These are phyloP conservation scores for Calonectria pauciramosa DNA, from an alignment of 2,329 filamentous ascomycete species.

Conservation along the genomic window DNA sequence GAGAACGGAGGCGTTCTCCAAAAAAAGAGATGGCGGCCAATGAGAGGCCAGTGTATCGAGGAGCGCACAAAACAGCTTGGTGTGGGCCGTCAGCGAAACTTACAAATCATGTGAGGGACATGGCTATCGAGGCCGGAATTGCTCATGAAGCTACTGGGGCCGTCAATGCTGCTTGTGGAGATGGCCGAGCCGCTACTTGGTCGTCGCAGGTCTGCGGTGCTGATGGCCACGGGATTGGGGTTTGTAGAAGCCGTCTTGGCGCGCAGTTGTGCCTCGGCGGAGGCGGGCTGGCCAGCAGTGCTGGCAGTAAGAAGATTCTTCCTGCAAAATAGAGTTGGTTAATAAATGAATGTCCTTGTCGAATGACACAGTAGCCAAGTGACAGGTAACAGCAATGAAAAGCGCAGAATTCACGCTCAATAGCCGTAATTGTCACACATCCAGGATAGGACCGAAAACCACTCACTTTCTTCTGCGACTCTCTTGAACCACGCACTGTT, in stretches of 20 bases:
- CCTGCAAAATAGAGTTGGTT: conserved; percentile 49
- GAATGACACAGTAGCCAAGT: conserved; percentile 34
- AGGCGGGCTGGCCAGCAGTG: conserved; percentile 50
- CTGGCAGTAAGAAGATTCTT: conserved; percentile 59
- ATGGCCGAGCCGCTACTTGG: conserved; percentile 53
- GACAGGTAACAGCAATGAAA: conserved; percentile 26
- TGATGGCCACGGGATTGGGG: conserved; percentile 42
- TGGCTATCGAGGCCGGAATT: conserved; percentile 56
- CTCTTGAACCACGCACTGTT: conserved; percentile 77
- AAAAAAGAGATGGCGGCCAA: conserved; percentile 38
- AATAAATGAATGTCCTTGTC: conserved; percentile 33
- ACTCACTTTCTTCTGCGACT: conserved; percentile 89
- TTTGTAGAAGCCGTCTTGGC: conserved; percentile 53
- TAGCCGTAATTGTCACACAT: conserved; percentile 18
- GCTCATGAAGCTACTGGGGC: conserved; percentile 42
- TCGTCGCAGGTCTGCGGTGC: conserved; percentile 54
- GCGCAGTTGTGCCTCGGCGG: conserved; percentile 61
- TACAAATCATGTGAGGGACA: conserved; percentile 64
- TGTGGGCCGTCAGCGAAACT: conserved; percentile 47
- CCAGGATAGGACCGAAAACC: conserved; percentile 23
- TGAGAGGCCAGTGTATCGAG: conserved; percentile 17
- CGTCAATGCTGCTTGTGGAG: conserved; percentile 49
- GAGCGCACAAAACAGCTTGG: conserved; percentile 38
- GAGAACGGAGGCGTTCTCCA: conserved; percentile 45
- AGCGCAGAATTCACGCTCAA: conserved; percentile 11